Evolutionary conservation across 1,284 basidiomycete genomes (phyloP).

Genomic region (Exobasidium rhododendri): DNA sequence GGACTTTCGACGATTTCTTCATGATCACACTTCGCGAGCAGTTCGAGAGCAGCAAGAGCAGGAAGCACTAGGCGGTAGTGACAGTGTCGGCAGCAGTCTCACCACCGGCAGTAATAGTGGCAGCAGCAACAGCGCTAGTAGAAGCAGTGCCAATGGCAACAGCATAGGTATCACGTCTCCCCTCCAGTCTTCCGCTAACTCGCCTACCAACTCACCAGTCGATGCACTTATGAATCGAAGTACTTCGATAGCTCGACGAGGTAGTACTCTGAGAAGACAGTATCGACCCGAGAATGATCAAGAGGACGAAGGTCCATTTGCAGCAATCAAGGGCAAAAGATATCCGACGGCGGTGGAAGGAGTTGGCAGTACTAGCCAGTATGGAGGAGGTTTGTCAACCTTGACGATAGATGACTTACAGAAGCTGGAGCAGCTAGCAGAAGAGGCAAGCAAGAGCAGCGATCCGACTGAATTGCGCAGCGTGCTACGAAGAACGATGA

Average conservation of each 20-base stretch:
- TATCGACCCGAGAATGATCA: conserved; percentile 67
- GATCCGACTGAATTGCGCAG: conserved; percentile 79
- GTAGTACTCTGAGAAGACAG: conserved; percentile 48
- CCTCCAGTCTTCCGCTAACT: background rate
- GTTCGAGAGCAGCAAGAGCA: conserved; percentile 37
- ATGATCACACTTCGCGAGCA: conserved; percentile 71
- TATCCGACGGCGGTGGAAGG: background rate
- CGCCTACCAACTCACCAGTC: conserved; percentile 23
- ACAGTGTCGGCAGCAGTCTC: background rate
- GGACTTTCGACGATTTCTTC: conserved; percentile 90
- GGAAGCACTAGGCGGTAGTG: conserved; percentile 1
- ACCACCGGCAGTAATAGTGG: background rate
- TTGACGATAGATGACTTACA: conserved; percentile 88
- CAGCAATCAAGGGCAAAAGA: background rate
- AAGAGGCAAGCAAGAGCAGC: conserved; percentile 68
- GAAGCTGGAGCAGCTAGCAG: conserved; percentile 83
- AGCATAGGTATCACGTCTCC: background rate
- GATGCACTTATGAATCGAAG: conserved; percentile 25
- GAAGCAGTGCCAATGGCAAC: background rate
- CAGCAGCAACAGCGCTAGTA: background rate
- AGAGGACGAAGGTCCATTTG: conserved; percentile 61
- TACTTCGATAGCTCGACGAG: conserved; percentile 44
- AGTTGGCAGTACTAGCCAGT: background rate
- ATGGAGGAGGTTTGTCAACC: conserved; percentile 57
- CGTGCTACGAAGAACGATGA: conserved; percentile 79